A percentile compares a stretch with the other conserved stretches of the same genome.
These are phyloP conservation scores for Pelagophyceae sp. DNA, from an alignment of 352 stramenopile species.

Conservation along the genomic window DNA sequence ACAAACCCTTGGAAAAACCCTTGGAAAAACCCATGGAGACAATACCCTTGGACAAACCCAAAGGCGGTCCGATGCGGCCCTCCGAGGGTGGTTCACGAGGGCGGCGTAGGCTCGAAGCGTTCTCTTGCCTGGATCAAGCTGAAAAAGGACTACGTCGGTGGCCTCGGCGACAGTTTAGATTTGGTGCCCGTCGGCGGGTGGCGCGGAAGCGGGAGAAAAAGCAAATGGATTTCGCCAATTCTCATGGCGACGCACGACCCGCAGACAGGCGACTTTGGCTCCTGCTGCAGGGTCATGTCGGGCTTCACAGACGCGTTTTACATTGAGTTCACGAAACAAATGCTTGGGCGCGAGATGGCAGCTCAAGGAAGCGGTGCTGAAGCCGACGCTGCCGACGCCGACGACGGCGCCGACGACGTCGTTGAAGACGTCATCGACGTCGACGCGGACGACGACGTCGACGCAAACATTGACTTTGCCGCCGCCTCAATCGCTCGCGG, in stretches of 20 bases:
- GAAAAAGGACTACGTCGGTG: constrained; percentile 99
- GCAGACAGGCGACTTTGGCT: background rate
- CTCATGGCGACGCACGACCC: constrained; percentile 16
- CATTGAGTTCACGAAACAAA: constrained; percentile 19
- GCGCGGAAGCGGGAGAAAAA: constrained; percentile 79
- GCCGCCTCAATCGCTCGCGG: too few relatives aligned
- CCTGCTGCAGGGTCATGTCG: constrained; percentile 25
- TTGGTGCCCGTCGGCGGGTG: constrained; percentile 95
- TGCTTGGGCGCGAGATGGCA: background rate
- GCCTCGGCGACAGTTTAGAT: constrained; percentile 93
- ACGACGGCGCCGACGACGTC: background rate
- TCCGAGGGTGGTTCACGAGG: too few relatives aligned
- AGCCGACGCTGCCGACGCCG: background rate
- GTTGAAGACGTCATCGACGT: too few relatives aligned
- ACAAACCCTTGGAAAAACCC: too few relatives aligned
- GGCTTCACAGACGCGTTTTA: constrained; percentile 40
- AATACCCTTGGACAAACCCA: too few relatives aligned
- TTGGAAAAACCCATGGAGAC: too few relatives aligned
- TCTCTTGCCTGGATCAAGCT: constrained; percentile 99
- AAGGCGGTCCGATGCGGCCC: too few relatives aligned
- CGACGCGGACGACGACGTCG: too few relatives aligned
- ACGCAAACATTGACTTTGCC: constrained; percentile 27
- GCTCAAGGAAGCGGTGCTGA: too few relatives aligned
- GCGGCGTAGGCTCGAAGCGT: constrained; percentile 85
- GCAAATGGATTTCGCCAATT: constrained; percentile 41